phyloP scores from a whole-genome alignment of 106 monocot genomes.

The Platanthera zijinensis region DNA sequence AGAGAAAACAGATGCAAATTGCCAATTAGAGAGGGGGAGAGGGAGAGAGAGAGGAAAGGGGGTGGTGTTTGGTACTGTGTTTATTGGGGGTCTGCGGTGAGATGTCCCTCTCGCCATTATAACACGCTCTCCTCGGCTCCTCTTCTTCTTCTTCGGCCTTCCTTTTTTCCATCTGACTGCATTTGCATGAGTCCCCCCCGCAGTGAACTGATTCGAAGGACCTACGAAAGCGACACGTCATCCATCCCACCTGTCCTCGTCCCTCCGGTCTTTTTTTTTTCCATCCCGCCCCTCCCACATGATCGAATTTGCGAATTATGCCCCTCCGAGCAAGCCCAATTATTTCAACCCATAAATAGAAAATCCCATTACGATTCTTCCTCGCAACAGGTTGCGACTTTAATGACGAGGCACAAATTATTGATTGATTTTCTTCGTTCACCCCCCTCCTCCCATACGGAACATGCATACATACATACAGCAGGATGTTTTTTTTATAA shows the following conservation, averaged over 20 bases:
- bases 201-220: constrained; percentile 11
- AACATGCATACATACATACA: not conserved
- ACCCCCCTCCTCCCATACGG: not conserved
- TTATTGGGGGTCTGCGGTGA: constrained; percentile 6
- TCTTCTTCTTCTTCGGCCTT: not conserved
- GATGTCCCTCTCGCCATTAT: constrained; percentile 12
- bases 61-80: constrained; percentile 5
- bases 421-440: constrained; percentile 6
- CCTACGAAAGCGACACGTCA: constrained; percentile 14
- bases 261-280: not conserved
- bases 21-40: not conserved
- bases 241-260: constrained; percentile 2
- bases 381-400: constrained; percentile 1
- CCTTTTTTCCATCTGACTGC: too few relatives aligned
- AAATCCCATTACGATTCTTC: constrained; percentile 6
- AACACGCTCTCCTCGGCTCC: not conserved
- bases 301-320: not conserved
- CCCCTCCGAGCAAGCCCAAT: not conserved
- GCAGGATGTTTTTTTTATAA: not conserved
- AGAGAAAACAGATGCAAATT: not conserved
- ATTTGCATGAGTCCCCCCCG: too few relatives aligned
- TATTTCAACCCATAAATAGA: constrained; percentile 2
- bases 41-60: not conserved
- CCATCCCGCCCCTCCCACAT: not conserved
- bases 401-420: constrained; percentile 7